Conservation (phyloP, 192 early-diverging fungal genomes). For the Mortierella antarctica region DNA sequence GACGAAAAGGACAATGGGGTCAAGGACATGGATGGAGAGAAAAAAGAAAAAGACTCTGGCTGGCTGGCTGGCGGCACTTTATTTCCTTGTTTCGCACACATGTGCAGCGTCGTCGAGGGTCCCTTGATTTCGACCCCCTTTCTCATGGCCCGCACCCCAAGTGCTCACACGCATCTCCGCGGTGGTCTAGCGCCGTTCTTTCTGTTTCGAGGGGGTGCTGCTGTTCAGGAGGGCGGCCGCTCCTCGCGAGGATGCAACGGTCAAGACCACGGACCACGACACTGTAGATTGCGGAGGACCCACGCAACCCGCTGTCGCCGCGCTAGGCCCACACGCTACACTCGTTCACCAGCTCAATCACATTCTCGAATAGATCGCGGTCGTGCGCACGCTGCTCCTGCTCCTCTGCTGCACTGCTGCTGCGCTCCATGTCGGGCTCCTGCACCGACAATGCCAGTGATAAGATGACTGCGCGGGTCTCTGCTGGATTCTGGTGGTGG, state of each 20-base stretch:
- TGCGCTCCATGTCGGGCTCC: conserved; percentile 23
- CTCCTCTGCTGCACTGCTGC: conserved; percentile 8
- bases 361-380: conserved; percentile 54
- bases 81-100: too few relatives aligned
- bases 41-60: conserved; percentile 1
- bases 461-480: conserved; percentile 57
- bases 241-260: too few relatives aligned
- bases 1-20: neutral
- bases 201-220: too few relatives aligned
- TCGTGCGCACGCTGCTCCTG: conserved; percentile 31
- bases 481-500: conserved; percentile 59
- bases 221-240: too few relatives aligned
- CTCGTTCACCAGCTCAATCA: conserved; percentile 55
- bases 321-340: conserved; percentile 49
- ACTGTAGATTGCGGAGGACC: too few relatives aligned
- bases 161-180: too few relatives aligned
- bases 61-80: neutral
- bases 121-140: too few relatives aligned
- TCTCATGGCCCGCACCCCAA: too few relatives aligned
- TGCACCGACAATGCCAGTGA: conserved; percentile 57
- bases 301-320: neutral
- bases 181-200: too few relatives aligned
- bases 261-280: too few relatives aligned
- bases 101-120: too few relatives aligned
- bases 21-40: too few relatives aligned